These are phyloP conservation scores for Asterophora lycoperdoides DNA, from an alignment of 768 basidiomycete genomes.

Conservation along the genomic window DNA sequence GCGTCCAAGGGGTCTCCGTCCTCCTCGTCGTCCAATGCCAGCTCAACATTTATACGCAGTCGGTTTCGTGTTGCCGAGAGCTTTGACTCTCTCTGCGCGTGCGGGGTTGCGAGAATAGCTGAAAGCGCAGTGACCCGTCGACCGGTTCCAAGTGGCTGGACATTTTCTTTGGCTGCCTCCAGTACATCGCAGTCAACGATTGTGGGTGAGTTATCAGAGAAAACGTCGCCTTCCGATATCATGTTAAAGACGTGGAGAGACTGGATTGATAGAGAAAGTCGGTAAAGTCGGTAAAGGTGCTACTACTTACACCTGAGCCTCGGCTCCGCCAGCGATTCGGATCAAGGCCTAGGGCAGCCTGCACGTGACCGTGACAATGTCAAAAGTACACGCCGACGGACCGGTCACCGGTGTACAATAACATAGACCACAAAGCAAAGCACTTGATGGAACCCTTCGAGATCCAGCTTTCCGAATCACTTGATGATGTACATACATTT, in stretches of 20 bases:
- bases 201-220: slow-evolving; percentile 35
- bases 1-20: slow-evolving; percentile 83
- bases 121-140: slow-evolving; percentile 76
- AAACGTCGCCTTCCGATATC: slow-evolving; percentile 36
- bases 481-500: too few species aligned
- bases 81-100: slow-evolving; percentile 68
- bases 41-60: slow-evolving; percentile 66
- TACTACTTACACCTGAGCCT: too few species aligned
- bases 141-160: slow-evolving; percentile 78
- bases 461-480: too few species aligned
- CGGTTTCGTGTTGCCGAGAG: slow-evolving; percentile 61
- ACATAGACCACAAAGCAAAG: too few species aligned
- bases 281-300: too few species aligned
- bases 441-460: too few species aligned
- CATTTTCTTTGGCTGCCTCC: slow-evolving; percentile 83
- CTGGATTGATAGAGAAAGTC: background rate
- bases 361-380: too few species aligned
- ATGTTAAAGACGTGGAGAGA: slow-evolving; percentile 6
- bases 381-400: too few species aligned
- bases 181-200: slow-evolving; percentile 80
- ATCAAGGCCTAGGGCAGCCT: too few species aligned
- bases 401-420: too few species aligned
- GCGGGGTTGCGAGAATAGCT: slow-evolving; percentile 69
- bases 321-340: too few species aligned
- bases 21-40: slow-evolving; percentile 78